Evolutionary conservation across 169 alveolate genomes (phyloP).

Genomic region (Cryptosporidium felis): DNA sequence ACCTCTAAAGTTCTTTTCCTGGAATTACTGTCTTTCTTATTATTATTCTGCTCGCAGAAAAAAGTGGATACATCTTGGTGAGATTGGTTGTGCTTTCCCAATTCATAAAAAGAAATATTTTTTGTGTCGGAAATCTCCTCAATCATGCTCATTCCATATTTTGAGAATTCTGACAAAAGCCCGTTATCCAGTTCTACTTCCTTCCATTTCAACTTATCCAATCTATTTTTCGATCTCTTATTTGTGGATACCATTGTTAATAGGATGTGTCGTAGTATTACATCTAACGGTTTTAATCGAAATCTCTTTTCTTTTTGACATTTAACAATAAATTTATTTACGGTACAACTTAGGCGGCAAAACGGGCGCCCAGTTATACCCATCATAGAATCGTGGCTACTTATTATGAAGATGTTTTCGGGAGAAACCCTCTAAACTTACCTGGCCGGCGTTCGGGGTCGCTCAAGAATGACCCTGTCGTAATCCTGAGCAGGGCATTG

Average conservation of each 20-base stretch:
- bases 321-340: neutral
- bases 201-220: constrained; percentile 42
- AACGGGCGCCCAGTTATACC: neutral
- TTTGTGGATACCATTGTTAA: too few relatives aligned
- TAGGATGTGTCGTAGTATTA: too few relatives aligned
- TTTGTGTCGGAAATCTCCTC: constrained; percentile 55
- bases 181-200: constrained; percentile 15
- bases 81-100: constrained; percentile 6
- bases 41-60: too few relatives aligned
- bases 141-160: constrained; percentile 56
- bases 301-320: constrained; percentile 2
- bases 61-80: too few relatives aligned
- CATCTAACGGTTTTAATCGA: neutral
- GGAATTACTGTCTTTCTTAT: too few relatives aligned
- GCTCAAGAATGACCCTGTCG: constrained; percentile 96
- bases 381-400: constrained; percentile 47
- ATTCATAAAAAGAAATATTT: constrained; percentile 8
- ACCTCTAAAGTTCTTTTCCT: too few relatives aligned
- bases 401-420: neutral
- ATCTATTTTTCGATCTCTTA: too few relatives aligned
- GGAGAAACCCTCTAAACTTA: constrained; percentile 79
- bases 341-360: constrained; percentile 11
- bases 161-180: constrained; percentile 32
- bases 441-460: constrained; percentile 98
- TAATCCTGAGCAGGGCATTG: constrained; percentile 96